Base-by-base conservation (phyloP, 2,329 filamentous ascomycete species). In the Diaporthe sp. region DNA sequence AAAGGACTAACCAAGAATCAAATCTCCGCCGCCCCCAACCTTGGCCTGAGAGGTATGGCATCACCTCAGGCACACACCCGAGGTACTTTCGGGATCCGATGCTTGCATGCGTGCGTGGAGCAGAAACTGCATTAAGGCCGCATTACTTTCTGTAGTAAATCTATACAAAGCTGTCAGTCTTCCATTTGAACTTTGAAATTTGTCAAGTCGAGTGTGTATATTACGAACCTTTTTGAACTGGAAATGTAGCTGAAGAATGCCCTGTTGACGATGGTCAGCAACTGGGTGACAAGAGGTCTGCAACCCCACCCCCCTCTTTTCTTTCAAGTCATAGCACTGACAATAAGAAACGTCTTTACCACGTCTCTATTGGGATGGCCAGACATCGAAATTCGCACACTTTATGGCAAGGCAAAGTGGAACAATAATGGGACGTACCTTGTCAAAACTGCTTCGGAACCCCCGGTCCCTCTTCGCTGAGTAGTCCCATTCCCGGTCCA, bases 401-500 rank as follows among this genome's bases (percentile, higher is more conserved):
- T 44, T 39, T 22, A 31, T 44, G 58, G 39, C 22, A 25, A 34
- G 46, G 25, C 17, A 22, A 15, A 25, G 6, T n/a, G 19, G 51
- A 49, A n/a, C 13, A n/a, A 31, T 17, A 58, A 12, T 28, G 55
- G 46, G 22, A 68, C 91, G 78, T 91, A 97, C 95, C 92, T 98
- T 98, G 85, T 99, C 97, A 84, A 98, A 99, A 78, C 94, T 98
- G 85, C 96, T 98, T 83, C 92, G 96, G 86, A 98, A 99, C 1
- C 97, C 97, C 76, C 97, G 91, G 80, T 99, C 97, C 80, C 93
- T 91, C 86, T 98, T 98, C 3, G 96, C 95, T 83, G 95, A 98
- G 83, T 98, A 99, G 84, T 99, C 97, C 97, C 97, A 99, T 85
- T 99, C 97, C 78, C 97, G 96, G 84, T 99, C 97, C 53, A 99